Evolutionary conservation across 495 filamentous ascomycete species (phyloP).

Genomic region (Daldinia bambusicola): DNA sequence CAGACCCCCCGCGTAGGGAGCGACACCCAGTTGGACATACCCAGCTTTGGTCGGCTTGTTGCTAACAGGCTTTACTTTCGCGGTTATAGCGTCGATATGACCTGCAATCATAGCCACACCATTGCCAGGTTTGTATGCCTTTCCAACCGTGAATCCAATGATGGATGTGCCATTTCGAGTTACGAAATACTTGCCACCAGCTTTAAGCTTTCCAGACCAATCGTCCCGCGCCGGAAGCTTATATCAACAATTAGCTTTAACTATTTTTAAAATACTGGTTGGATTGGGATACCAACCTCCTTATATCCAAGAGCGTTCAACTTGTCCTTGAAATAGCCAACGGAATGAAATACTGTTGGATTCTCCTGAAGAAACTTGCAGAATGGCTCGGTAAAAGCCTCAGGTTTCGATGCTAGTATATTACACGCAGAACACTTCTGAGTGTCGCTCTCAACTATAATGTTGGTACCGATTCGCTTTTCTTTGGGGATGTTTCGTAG

Average conservation of each 20-base stretch:
- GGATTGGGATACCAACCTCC: conserved; percentile 55
- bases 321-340: conserved; percentile 76
- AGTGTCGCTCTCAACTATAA: conserved; percentile 25
- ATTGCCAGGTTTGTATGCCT: conserved; percentile 84
- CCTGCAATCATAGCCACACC: conserved; percentile 83
- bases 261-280: not conserved
- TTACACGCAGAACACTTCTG: conserved; percentile 37
- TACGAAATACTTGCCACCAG: conserved; percentile 88
- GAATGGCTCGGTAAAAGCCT: conserved; percentile 84
- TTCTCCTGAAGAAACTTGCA: conserved; percentile 87
- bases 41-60: conserved; percentile 82
- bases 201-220: conserved; percentile 79
- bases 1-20: conserved; percentile 88
- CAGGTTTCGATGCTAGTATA: conserved; percentile 57
- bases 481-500: conserved; percentile 34
- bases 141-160: conserved; percentile 88
- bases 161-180: conserved; percentile 86
- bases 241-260: conserved; percentile 24
- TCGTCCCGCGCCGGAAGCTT: conserved; percentile 79
- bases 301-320: conserved; percentile 76
- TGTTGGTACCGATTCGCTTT: conserved; percentile 20
- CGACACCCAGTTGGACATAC: conserved; percentile 89
- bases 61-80: conserved; percentile 88
- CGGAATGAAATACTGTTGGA: conserved; percentile 92
- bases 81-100: conserved; percentile 91